Conservation (phyloP, 306 rosid species). For the Comarum palustre region DNA sequence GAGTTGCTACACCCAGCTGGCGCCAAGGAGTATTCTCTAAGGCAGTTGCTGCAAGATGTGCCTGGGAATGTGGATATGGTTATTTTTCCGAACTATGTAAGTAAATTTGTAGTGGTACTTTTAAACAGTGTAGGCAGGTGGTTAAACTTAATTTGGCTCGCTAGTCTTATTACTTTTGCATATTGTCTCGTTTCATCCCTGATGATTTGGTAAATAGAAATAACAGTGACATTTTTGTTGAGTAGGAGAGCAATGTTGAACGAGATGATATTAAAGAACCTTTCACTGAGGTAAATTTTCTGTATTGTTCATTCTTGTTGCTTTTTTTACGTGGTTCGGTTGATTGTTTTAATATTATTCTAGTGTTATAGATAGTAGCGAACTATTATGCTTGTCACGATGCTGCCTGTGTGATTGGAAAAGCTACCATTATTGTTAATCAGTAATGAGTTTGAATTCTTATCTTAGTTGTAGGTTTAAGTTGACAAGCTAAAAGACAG, state of each 20-base stretch:
- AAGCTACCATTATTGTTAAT: background rate
- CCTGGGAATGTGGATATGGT: conserved; percentile 91
- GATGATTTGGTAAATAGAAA: conserved; percentile 18
- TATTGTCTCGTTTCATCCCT: background rate
- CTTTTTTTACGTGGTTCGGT: conserved; percentile 16
- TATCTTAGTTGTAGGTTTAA: background rate
- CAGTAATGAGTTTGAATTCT: background rate
- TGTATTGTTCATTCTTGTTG: conserved; percentile 18
- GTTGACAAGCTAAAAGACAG: background rate
- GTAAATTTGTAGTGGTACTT: conserved; percentile 36
- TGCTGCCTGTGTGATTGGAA: background rate
- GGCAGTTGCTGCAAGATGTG: conserved; percentile 85
- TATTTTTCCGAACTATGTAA: conserved; percentile 90
- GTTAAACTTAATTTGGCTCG: conserved; percentile 3
- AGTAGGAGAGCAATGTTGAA: conserved; percentile 91
- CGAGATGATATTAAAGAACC: conserved; percentile 92
- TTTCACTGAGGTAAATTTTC: conserved; percentile 71
- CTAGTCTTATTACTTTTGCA: conserved; percentile 14
- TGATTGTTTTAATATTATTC: background rate
- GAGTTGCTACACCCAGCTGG: conserved; percentile 95
- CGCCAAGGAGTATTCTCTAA: conserved; percentile 81
- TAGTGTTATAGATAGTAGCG: background rate
- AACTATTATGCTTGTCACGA: background rate
- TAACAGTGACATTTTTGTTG: conserved; percentile 24
- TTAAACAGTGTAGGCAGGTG: conserved; percentile 2